Percentiles rank a stretch among this genome's conserved stretches.
These are phyloP conservation scores for Exophiala aquamarina DNA, from an alignment of 2,329 filamentous ascomycete species.

Conservation along the genomic window DNA sequence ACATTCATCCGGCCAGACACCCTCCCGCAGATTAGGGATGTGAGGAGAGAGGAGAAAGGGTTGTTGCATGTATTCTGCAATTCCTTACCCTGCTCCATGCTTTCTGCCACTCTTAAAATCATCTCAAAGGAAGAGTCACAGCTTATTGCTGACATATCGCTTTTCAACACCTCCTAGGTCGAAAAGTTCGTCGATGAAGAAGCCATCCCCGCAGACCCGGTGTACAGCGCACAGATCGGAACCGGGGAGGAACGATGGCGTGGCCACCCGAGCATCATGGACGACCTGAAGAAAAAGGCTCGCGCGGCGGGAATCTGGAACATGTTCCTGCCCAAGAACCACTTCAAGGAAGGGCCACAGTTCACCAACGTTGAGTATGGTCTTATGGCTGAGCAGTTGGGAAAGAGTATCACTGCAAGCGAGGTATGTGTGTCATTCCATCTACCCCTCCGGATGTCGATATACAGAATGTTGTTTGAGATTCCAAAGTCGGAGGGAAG, in stretches of 20 bases:
- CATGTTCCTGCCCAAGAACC: slow-evolving; percentile 91
- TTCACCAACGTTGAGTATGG: slow-evolving; percentile 96
- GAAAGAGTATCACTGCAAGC: slow-evolving; percentile 77
- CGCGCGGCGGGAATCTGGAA: slow-evolving; percentile 88
- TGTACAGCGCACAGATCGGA: slow-evolving; percentile 78
- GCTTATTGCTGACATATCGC: not conserved
- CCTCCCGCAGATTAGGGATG: no score
- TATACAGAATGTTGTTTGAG: not conserved
- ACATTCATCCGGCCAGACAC: no score
- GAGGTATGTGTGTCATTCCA: slow-evolving; percentile 54
- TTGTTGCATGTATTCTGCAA: no score
- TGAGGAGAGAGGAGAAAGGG: no score
- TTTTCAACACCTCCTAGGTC: slow-evolving; percentile 50
- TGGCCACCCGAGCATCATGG: slow-evolving; percentile 74
- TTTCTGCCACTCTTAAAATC: no score
- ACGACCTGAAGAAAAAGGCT: slow-evolving; percentile 84
- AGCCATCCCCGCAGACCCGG: slow-evolving; percentile 79
- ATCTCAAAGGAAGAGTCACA: no score
- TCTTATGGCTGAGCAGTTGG: slow-evolving; percentile 92
- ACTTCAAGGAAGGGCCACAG: slow-evolving; percentile 94
- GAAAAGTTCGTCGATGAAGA: slow-evolving; percentile 96
- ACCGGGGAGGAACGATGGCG: slow-evolving; percentile 75
- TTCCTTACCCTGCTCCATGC: no score
- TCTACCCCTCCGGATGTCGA: slow-evolving; percentile 24
- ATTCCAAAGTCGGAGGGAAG: not conserved